These are phyloP conservation scores for Backusella liffmaniae DNA, from an alignment of 192 early-diverging fungal species.

Conservation along the genomic window DNA sequence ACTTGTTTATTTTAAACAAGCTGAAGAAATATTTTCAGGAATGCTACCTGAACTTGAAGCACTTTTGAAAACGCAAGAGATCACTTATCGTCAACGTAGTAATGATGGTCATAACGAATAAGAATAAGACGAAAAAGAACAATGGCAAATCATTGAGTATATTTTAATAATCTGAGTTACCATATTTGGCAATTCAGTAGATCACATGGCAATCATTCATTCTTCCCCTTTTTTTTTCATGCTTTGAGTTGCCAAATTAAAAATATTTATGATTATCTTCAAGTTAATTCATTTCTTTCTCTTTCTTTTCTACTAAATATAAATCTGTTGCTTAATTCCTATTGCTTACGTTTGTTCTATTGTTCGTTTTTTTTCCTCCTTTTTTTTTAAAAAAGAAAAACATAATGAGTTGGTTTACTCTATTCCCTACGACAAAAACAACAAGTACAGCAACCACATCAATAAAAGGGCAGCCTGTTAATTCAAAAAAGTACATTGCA, in stretches of 20 bases:
- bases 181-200: neutral
- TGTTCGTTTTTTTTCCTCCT: neutral
- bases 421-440: neutral
- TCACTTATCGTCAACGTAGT: conserved; percentile 54
- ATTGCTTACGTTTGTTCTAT: neutral
- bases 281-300: neutral
- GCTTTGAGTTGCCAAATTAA: neutral
- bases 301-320: neutral
- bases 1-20: conserved; percentile 80
- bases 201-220: neutral
- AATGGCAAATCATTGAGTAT: neutral
- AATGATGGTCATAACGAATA: neutral
- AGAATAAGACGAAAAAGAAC: neutral
- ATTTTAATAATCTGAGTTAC: neutral
- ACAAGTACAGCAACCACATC: neutral
- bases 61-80: conserved; percentile 85
- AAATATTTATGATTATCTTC: neutral
- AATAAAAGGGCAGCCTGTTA: neutral
- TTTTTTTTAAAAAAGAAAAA: neutral
- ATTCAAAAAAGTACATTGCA: neutral
- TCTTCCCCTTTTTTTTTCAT: neutral
- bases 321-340: neutral
- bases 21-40: conserved; percentile 58
- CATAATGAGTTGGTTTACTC: neutral
- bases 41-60: conserved; percentile 87